Percentiles rank a stretch among this genome's conserved stretches.
These are phyloP conservation scores for Tuber umbilicatum DNA, from an alignment of 495 filamentous ascomycete genomes.

Conservation along the genomic window DNA sequence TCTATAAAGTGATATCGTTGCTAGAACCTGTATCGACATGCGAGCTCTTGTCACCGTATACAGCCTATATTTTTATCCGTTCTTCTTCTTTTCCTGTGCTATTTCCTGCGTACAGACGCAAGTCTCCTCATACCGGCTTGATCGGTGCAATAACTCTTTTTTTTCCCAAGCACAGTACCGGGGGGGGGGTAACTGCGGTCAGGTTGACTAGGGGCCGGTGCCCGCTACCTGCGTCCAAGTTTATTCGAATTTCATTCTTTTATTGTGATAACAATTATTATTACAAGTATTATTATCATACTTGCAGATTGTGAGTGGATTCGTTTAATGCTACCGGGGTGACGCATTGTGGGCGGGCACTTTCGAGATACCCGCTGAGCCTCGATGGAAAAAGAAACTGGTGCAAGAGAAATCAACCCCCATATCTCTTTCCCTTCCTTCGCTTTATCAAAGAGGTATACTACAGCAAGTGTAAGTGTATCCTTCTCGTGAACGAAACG, in stretches of 20 bases:
- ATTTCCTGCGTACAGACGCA: not conserved
- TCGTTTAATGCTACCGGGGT: not conserved
- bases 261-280: not conserved
- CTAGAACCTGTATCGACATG: not conserved
- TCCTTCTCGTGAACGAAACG: not conserved
- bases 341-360: not conserved
- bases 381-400: slow-evolving; percentile 2
- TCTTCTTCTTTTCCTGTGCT: not conserved
- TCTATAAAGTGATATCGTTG: not conserved
- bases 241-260: not conserved
- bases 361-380: not conserved
- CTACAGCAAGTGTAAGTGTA: not conserved
- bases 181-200: not conserved
- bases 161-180: not conserved
- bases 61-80: not conserved
- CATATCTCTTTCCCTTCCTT: not conserved
- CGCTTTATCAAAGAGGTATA: not conserved
- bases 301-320: not conserved
- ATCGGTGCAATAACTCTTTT: not conserved
- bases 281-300: not conserved
- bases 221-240: not conserved
- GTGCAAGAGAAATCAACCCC: not conserved
- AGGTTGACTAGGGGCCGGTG: not conserved
- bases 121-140: not conserved
- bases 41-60: not conserved